These are phyloP conservation scores for Bimuria novae-zelandiae DNA, from an alignment of 2,329 filamentous ascomycete species.

Conservation along the genomic window DNA sequence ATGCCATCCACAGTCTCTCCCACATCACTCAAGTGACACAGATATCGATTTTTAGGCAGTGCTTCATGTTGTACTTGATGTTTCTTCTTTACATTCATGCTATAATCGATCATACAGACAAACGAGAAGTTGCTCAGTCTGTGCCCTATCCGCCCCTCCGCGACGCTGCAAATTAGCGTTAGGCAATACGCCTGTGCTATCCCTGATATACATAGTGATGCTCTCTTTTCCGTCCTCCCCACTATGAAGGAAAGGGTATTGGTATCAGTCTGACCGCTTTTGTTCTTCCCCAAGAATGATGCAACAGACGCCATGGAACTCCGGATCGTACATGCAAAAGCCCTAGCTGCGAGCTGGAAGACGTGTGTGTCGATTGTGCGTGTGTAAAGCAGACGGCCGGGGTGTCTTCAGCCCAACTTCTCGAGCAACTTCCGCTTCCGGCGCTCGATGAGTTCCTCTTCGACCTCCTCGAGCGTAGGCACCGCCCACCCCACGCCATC, in stretches of 20 bases:
- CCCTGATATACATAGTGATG: neutral
- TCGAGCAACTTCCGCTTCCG: conserved; percentile 82
- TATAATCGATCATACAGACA: conserved; percentile 11
- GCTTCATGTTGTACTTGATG: too few relatives aligned
- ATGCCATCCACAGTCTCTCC: too few relatives aligned
- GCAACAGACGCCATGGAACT: neutral
- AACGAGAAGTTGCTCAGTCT: neutral
- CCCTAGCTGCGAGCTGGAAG: too few relatives aligned
- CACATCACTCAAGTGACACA: too few relatives aligned
- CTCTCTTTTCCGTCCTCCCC: neutral
- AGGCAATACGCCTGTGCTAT: neutral
- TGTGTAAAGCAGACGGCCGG: too few relatives aligned
- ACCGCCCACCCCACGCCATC: conserved; percentile 83
- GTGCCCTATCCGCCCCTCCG: neutral
- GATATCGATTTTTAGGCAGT: too few relatives aligned
- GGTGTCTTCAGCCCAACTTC: conserved; percentile 66
- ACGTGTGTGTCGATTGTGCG: too few relatives aligned
- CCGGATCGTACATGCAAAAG: neutral
- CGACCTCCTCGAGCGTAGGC: conserved; percentile 89
- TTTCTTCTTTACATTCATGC: conserved; percentile 7
- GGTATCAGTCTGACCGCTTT: conserved; percentile 22
- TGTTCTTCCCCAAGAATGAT: neutral
- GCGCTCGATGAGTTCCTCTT: conserved; percentile 87
- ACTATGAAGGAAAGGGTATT: conserved; percentile 19
- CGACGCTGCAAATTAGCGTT: neutral